Percentiles rank a stretch among this genome's conserved stretches.
Conservation (phyloP, 352 stramenopile species). For the Phytophthora multivora region DNA sequence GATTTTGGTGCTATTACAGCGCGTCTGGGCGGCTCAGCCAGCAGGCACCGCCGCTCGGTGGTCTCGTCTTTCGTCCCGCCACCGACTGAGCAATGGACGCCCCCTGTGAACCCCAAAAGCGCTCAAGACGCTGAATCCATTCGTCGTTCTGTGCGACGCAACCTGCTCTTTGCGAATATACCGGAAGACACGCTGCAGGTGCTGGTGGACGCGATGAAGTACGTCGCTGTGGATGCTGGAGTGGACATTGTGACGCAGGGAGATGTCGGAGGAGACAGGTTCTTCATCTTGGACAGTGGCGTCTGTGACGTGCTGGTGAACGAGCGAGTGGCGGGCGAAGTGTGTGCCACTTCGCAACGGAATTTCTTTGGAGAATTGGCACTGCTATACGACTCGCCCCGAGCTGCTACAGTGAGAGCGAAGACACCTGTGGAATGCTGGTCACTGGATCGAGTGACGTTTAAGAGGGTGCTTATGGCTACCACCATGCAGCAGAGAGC, state of each 20-base stretch:
- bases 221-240: slow-evolving; percentile 45
- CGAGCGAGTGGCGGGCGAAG: slow-evolving; percentile 56
- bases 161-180: slow-evolving; percentile 73
- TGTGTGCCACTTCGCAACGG: slow-evolving; percentile 56
- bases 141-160: slow-evolving; percentile 58
- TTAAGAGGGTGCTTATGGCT: slow-evolving; percentile 73
- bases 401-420: slow-evolving; percentile 84
- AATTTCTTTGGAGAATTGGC: slow-evolving; percentile 94
- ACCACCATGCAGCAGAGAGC: slow-evolving; percentile 70
- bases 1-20: slow-evolving; percentile 49
- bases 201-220: slow-evolving; percentile 78
- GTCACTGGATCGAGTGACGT: slow-evolving; percentile 83
- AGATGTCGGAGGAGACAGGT: slow-evolving; percentile 78
- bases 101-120: slow-evolving; percentile 61
- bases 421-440: slow-evolving; percentile 81
- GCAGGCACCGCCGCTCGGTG: slow-evolving; percentile 52
- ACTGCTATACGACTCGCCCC: slow-evolving; percentile 91
- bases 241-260: slow-evolving; percentile 74
- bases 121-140: slow-evolving; percentile 56
- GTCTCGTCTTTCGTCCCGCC: slow-evolving; percentile 60
- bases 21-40: slow-evolving; percentile 42
- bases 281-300: slow-evolving; percentile 92
- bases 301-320: slow-evolving; percentile 77
- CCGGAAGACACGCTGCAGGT: slow-evolving; percentile 68
- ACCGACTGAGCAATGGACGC: slow-evolving; percentile 53